Conservation (phyloP, 2,329 filamentous ascomycete species). For the Fusarium nanum region DNA sequence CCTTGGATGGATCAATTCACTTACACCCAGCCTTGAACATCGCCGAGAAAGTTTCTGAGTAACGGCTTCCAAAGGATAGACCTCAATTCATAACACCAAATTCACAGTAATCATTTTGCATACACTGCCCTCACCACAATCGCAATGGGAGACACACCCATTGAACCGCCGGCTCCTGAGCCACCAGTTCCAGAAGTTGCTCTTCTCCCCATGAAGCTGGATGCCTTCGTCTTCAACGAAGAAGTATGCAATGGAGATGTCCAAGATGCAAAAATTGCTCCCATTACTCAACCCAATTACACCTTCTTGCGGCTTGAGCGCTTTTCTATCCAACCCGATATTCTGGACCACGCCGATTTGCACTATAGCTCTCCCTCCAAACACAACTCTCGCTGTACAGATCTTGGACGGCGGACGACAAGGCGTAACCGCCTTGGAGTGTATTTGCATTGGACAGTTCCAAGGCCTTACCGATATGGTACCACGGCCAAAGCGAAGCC, state of each 20-base stretch:
- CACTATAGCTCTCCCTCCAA: neutral
- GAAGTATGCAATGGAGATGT: neutral
- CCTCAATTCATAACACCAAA: too few relatives aligned
- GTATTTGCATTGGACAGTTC: neutral
- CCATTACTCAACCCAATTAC: neutral
- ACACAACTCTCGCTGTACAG: neutral
- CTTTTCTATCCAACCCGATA: neutral
- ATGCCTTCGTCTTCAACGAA: neutral
- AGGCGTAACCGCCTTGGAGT: neutral
- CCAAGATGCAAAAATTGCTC: neutral
- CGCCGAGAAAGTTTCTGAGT: too few relatives aligned
- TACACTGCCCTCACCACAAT: too few relatives aligned
- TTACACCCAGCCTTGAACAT: too few relatives aligned
- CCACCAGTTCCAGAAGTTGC: too few relatives aligned
- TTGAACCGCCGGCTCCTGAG: too few relatives aligned
- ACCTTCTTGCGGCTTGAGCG: neutral
- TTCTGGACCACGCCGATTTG: neutral
- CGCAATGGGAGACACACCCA: too few relatives aligned
- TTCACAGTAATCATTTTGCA: too few relatives aligned
- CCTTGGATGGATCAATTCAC: too few relatives aligned
- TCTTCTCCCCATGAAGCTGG: neutral
- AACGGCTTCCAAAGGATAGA: too few relatives aligned
- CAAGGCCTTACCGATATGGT: neutral
- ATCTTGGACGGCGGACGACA: neutral
- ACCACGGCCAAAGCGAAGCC: neutral